Percentiles rank a stretch among this genome's conserved stretches.
Evolutionary conservation across 2,329 filamentous ascomycete genomes (phyloP).

Genomic region (Cadophora sp.): DNA sequence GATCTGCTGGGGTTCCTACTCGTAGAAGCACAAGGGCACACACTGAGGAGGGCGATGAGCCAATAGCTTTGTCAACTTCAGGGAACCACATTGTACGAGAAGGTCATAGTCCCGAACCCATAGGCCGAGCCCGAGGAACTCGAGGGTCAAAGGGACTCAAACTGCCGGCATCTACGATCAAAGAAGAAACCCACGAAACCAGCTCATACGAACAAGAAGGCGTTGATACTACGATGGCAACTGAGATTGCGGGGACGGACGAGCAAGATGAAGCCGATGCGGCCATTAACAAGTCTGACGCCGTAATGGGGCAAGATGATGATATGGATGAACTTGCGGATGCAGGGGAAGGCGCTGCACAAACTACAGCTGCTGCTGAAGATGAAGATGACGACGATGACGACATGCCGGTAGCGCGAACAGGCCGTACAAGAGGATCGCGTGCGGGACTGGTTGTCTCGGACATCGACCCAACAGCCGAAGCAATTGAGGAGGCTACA

Average conservation of each 20-base stretch:
- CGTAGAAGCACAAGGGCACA: constrained; percentile 43
- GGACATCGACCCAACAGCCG: constrained; percentile 48
- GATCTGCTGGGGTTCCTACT: constrained; percentile 35
- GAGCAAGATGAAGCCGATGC: constrained; percentile 39
- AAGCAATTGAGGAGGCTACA: constrained; percentile 58
- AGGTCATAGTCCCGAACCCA: constrained; percentile 62
- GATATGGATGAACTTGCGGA: constrained; percentile 32
- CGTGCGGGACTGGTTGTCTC: constrained; percentile 36
- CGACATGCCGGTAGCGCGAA: constrained; percentile 50
- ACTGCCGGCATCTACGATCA: constrained; percentile 43
- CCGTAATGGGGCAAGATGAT: constrained; percentile 29
- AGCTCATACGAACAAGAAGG: constrained; percentile 42
- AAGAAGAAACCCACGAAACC: constrained; percentile 45
- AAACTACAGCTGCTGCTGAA: constrained; percentile 23
- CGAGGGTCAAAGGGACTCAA: constrained; percentile 45
- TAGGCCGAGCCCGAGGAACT: constrained; percentile 43
- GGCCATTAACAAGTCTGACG: constrained; percentile 23
- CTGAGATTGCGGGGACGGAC: constrained; percentile 41
- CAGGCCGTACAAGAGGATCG: constrained; percentile 46
- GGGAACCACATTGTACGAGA: constrained; percentile 62
- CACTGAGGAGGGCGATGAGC: constrained; percentile 58
- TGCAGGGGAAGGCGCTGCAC: constrained; percentile 22
- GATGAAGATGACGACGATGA: constrained; percentile 44
- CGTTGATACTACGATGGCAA: constrained; percentile 33
- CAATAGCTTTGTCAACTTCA: constrained; percentile 65